Percentiles rank a stretch among this genome's conserved stretches.
phyloP scores from a whole-genome alignment of 345 rosid genomes.

The Rhizophora apiculata region DNA sequence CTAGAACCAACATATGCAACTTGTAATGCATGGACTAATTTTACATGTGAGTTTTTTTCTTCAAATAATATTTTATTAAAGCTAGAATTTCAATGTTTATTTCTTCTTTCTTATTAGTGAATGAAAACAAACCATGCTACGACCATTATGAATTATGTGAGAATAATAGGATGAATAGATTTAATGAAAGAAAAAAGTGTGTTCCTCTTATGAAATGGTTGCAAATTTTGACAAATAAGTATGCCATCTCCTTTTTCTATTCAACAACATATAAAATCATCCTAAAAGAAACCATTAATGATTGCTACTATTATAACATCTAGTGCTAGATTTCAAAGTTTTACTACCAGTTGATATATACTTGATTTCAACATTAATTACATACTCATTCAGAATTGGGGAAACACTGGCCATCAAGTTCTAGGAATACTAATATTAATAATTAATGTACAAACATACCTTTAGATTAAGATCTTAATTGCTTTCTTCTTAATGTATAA shows the following conservation, averaged over 20 bases:
- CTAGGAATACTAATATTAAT: conserved; percentile 30
- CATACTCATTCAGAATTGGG: conserved; percentile 20
- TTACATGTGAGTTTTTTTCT: conserved; percentile 20
- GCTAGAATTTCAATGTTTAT: too few species aligned
- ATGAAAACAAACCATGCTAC: too few species aligned
- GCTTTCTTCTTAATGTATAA: not conserved
- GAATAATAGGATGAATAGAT: too few species aligned
- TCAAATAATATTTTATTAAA: not conserved
- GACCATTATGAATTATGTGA: too few species aligned
- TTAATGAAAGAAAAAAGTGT: too few species aligned
- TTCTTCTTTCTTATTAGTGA: too few species aligned
- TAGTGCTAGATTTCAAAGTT: conserved; percentile 9
- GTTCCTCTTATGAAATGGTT: too few species aligned
- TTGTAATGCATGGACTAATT: conserved; percentile 15
- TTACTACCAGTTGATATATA: conserved; percentile 15
- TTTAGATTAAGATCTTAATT: conserved; percentile 34
- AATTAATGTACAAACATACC: conserved; percentile 21
- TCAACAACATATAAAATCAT: too few species aligned
- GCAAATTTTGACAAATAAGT: too few species aligned
- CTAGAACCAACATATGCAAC: conserved; percentile 23
- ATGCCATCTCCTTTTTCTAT: too few species aligned
- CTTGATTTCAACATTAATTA: conserved; percentile 20
- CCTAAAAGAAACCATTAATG: not conserved
- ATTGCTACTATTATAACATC: not conserved
- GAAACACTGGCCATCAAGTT: conserved; percentile 28